Base-by-base conservation (phyloP, 1,284 basidiomycete genomes). In the Ceratobasidium sp. region DNA sequence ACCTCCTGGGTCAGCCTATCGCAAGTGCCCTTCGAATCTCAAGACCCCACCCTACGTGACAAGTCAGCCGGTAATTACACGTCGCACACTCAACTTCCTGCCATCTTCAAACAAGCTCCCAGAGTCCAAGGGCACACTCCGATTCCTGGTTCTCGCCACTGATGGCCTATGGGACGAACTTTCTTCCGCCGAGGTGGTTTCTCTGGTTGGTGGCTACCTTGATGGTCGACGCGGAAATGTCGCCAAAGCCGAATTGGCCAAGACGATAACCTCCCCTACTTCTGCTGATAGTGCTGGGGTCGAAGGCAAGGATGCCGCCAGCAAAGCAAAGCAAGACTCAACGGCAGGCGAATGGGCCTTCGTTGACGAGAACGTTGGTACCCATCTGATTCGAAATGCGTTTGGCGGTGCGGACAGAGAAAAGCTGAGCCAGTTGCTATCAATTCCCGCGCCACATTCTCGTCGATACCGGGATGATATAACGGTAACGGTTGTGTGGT, bases 101-200 rank as follows among this genome's bases (percentile, higher is more conserved):
- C 76, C 75, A 54, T 72, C 75, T 68, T 79, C 68, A 75, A 75
- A 45, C 83, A 82, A 73, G 3, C 20, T 31, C 4, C 56, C 74
- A 10, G 65, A 69, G 49, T 53, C 71, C 27, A 72, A 80, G 74
- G 76, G 78, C 73, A 78, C 85, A 13, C 77, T 86, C 29, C 85
- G 85, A 60, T 95, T 96, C 77, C 76, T 97, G 68, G 89, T 97
- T 47, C 85, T 97, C 73, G 95, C 94, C 0, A 96, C 94, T 0
- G 95, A 97, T 75, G 96, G 96, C 15, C 84, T 98, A 58, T 98
- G 96, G 94, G 97, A 99, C 79, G 84, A 92, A 73, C 84, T 99
- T 68, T 91, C 91, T 71, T 97, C 95, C n/a, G 90, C 95, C 77
- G 96, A 99, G 75, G 94, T 96, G 6, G 94, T 97, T 56, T 85